A percentile compares a stretch with the other conserved stretches of the same genome.
Conservation (phyloP, 2,329 filamentous ascomycete species). For the Fusarium nelsonii region DNA sequence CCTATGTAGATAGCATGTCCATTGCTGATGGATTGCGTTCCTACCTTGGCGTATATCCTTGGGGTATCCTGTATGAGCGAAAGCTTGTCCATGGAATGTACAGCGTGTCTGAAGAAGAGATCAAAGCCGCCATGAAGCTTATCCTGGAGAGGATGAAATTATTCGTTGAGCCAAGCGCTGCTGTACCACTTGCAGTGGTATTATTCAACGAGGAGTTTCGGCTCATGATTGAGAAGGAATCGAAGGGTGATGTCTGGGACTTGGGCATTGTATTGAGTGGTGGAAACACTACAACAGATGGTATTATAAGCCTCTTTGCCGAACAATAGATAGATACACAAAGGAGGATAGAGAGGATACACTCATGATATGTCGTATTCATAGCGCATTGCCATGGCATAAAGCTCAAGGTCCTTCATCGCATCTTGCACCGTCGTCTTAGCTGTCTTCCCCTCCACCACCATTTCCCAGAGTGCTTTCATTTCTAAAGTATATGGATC, state of each 20-base stretch:
- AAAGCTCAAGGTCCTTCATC: constrained; percentile 50
- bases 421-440: constrained; percentile 51
- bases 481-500: constrained; percentile 57
- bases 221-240: not conserved
- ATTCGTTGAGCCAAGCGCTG: constrained; percentile 3
- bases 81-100: constrained; percentile 5
- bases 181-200: not conserved
- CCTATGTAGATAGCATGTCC: not conserved
- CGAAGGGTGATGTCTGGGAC: not conserved
- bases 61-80: not conserved
- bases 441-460: constrained; percentile 33
- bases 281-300: not conserved
- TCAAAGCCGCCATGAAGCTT: constrained; percentile 2
- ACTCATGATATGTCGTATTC: not conserved
- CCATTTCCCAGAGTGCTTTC: constrained; percentile 50
- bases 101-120: constrained; percentile 3
- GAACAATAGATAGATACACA: too few relatives aligned
- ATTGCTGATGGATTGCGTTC: not conserved
- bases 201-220: constrained; percentile 2
- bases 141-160: constrained; percentile 3
- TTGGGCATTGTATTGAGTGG: constrained; percentile 5
- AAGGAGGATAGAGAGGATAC: rapidly evolving
- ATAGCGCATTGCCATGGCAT: constrained; percentile 13
- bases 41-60: not conserved
- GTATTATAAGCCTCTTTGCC: not conserved